Conservation (phyloP, 208 protist genomes). For the Angomonas ambiguus region DNA sequence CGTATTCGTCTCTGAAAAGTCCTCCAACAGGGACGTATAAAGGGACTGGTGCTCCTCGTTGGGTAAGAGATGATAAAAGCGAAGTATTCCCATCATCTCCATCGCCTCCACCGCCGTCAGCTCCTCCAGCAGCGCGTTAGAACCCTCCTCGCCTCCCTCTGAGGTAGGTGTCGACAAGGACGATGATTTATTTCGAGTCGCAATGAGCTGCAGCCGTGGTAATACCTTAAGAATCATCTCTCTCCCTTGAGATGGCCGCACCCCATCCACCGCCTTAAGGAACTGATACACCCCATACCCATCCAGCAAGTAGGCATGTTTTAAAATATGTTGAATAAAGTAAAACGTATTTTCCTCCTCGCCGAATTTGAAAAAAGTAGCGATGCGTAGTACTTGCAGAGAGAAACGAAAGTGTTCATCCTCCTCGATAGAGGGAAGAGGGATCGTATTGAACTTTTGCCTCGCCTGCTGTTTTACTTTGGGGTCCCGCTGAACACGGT, state of each 20-base stretch:
- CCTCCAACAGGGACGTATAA: no score
- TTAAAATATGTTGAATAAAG: slow-evolving; percentile 69
- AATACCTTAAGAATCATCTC: slow-evolving; percentile 56
- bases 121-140: slow-evolving; percentile 2
- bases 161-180: background rate
- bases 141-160: no score
- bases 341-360: slow-evolving; percentile 45
- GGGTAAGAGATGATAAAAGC: background rate
- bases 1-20: background rate
- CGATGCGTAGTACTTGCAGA: slow-evolving; percentile 44
- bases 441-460: slow-evolving; percentile 51
- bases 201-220: slow-evolving; percentile 51
- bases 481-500: no score
- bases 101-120: background rate
- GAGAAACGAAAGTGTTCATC: slow-evolving; percentile 60
- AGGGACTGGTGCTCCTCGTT: no score
- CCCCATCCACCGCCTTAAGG: slow-evolving; percentile 22
- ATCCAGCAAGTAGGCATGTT: slow-evolving; percentile 71
- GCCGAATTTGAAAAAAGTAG: slow-evolving; percentile 54
- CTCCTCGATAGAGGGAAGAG: slow-evolving; percentile 62
- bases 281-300: slow-evolving; percentile 43
- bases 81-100: background rate
- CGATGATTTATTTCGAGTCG: slow-evolving; percentile 5
- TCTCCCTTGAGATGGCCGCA: slow-evolving; percentile 48
- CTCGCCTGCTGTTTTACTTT: slow-evolving; percentile 20